Conservation (phyloP, 177 flowering plant genomes). For the Telopea speciosissima region DNA sequence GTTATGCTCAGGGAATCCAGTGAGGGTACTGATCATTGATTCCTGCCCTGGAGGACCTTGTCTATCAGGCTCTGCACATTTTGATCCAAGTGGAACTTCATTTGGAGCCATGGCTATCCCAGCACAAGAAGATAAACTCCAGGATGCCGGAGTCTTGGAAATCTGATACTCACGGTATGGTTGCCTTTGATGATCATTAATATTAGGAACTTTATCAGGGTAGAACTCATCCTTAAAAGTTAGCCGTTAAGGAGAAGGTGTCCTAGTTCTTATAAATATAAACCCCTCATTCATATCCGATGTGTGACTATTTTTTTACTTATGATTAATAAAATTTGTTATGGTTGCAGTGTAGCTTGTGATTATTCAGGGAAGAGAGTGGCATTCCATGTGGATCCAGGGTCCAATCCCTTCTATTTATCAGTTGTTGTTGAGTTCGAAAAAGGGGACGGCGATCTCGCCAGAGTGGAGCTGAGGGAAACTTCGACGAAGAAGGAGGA, state of each 20-base stretch:
- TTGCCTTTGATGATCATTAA: neutral
- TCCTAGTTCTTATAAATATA: too few relatives aligned
- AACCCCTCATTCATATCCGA: too few relatives aligned
- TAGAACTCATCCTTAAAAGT: too few relatives aligned
- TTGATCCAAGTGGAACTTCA: conserved; percentile 54
- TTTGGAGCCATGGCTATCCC: conserved; percentile 49
- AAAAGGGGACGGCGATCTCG: conserved; percentile 53
- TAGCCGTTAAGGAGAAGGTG: too few relatives aligned
- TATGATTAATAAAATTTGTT: too few relatives aligned
- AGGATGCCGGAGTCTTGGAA: conserved; percentile 28
- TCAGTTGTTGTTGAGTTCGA: conserved; percentile 39
- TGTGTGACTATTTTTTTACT: too few relatives aligned
- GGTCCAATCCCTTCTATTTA: conserved; percentile 48
- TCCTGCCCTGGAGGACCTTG: conserved; percentile 42
- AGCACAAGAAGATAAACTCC: conserved; percentile 29
- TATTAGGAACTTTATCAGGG: too few relatives aligned
- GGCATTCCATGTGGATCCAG: conserved; percentile 45
- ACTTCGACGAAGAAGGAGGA: neutral
- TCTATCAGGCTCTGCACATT: conserved; percentile 30
- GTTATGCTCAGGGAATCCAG: conserved; percentile 41
- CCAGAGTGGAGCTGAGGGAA: conserved; percentile 31
- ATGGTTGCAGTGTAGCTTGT: too few relatives aligned
- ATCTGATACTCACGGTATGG: conserved; percentile 30
- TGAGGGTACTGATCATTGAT: conserved; percentile 45
- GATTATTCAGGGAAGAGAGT: conserved; percentile 28